Evolutionary conservation across 495 filamentous ascomycete species (phyloP), one percentile per base, ranked within the genome.

Genomic region (Tetracladium setigerum): DNA sequence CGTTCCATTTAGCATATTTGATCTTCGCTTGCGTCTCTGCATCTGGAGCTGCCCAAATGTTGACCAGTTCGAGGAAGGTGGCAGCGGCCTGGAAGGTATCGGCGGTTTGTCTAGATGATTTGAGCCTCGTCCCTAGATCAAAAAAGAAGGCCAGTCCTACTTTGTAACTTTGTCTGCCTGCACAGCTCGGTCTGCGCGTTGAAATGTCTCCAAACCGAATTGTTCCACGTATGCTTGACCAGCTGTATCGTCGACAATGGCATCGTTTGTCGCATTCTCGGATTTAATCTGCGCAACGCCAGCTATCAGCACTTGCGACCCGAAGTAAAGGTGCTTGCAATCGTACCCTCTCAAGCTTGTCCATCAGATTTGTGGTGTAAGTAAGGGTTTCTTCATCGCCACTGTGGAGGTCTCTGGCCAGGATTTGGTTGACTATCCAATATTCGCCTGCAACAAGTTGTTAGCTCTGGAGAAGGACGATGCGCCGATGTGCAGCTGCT

Each of bases 1-100:
- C 89, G 62, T 99, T 95, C 73, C 86, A 97, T 64, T 97, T 97
- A 33, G 91, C 87, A 63, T 84, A 99, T 62, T 90, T 95, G 63
- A 89, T 86, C 68, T 95, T 95, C 18, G 86, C 79, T 35, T 80
- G 77, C 40, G 84, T 79, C 58, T 98, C 92, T 12, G 73, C 60
- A 41, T 95, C 87, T 22, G 78, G 67, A 4, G 77, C 60, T 0
- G 80, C 83, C 86, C 91, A 99, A 40, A 94, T 84, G 44, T 84
- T 82, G 37, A 83, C 76, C 15, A 97, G 68, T 55, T 97, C 87
- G 47, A 97, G 80, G 62, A 99, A 95, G 0, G 86, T 91, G 0
- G 84, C 83, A 0, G 94, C 89, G 16, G 92, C 94, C 60, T 83
- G 79, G 56, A 99, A 90, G 0, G 90, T 97, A 56, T 90, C 88